Evolutionary conservation across 2,329 filamentous ascomycete genomes (phyloP), one percentile per base, ranked within the genome.

Genomic region (Xylariales sp.): DNA sequence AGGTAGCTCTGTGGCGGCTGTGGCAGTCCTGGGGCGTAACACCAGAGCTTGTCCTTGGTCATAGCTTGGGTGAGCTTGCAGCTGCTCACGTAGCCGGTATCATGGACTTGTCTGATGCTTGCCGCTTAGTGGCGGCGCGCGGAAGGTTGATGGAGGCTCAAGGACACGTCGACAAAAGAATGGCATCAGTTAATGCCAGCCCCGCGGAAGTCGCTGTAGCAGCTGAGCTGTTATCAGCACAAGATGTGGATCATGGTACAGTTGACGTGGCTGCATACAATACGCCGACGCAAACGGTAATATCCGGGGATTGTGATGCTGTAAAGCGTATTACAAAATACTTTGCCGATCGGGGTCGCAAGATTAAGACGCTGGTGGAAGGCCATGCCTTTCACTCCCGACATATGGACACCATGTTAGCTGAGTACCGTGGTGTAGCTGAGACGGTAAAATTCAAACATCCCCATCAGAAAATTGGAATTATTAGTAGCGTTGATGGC

Each of bases 21-120:
- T 62, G 60, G 55, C 28, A 52, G 37, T 50, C 44, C 18, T 56
- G 50, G 47, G 57, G 58, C 5, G 44, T 63, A 16, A 37, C 29
- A 13, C 55, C 59, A 1, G 47, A 51, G 6, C 46, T 54, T 29
- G 46, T 61, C 0, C 41, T 62, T 10, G 55, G 55, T 6, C 55
- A 58, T 41, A 56, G 53, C 33, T 21, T 57, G 15, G 55, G 55
- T 6, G 55, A 62, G 44, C 38, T 60, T 4, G 50, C 46, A 5
- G 59, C 51, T 29, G 54, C 53, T 30, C 50, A 57, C 35, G 54
- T 56, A 8, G 53, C 57, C 5, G 59, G 59, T 18, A 40, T 61
- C 27, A 36, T 61, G 16, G 45, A 54, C 33, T 45, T 61, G 14
- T 10, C 47, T 5, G 54, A 58, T 37, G 59, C 58, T n/a, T 59